phyloP scores from a whole-genome alignment of 331 rosid genomes.

The Quercus lobata region DNA sequence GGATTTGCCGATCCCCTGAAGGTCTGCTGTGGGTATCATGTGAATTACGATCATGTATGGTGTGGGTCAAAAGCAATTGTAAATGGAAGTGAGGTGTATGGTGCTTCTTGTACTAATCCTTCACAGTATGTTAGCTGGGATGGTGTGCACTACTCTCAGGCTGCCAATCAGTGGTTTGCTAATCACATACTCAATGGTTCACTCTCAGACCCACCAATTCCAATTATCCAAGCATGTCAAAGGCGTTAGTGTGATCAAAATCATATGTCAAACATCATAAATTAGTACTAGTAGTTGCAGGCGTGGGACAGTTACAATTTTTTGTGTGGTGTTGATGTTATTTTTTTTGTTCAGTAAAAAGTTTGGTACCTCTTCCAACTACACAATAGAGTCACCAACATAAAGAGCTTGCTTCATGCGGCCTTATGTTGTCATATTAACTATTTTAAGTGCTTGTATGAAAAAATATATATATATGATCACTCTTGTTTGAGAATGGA shows the following conservation, averaged over 20 bases:
- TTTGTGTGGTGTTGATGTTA: too few relatives aligned
- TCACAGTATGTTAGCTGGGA: slow-evolving; percentile 66
- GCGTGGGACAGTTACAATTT: too few relatives aligned
- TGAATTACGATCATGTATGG: slow-evolving; percentile 80
- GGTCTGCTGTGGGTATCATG: slow-evolving; percentile 93
- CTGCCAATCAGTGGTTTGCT: slow-evolving; percentile 83
- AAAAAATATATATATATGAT: too few relatives aligned
- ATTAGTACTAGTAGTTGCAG: too few relatives aligned
- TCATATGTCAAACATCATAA: too few relatives aligned
- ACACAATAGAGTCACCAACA: too few relatives aligned
- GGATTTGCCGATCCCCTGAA: slow-evolving; percentile 71
- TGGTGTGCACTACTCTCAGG: slow-evolving; percentile 85
- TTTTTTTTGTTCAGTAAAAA: too few relatives aligned
- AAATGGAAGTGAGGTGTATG: slow-evolving; percentile 59
- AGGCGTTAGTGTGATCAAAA: slow-evolving; percentile 17
- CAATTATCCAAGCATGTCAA: slow-evolving; percentile 66
- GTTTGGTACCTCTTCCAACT: too few relatives aligned
- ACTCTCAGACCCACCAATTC: slow-evolving; percentile 59
- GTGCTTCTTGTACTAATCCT: slow-evolving; percentile 62
- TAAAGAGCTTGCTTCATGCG: too few relatives aligned
- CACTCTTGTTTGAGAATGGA: too few relatives aligned
- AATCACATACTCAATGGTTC: slow-evolving; percentile 63
- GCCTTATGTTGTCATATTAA: too few relatives aligned
- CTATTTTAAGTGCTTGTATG: too few relatives aligned
- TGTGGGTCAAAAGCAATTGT: slow-evolving; percentile 57